A percentile compares a stretch with the other conserved stretches of the same genome.
Conservation (phyloP, 495 filamentous ascomycete genomes). For the Terfezia claveryi region DNA sequence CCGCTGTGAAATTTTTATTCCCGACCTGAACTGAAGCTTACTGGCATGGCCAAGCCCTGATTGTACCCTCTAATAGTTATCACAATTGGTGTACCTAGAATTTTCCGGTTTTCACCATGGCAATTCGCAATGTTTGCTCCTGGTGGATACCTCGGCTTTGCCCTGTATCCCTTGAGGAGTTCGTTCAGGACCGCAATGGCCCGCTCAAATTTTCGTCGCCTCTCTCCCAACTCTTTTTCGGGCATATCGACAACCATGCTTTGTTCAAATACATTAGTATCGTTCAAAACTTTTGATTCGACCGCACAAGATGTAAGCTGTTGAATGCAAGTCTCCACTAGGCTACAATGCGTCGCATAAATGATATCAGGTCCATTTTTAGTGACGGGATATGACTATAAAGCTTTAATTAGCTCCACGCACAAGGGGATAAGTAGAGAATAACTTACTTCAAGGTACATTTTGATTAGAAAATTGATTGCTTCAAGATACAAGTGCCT, state of each 20-base stretch:
- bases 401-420: neutral
- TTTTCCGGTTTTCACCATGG: conserved; percentile 4
- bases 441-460: conserved; percentile 40
- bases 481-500: conserved; percentile 41
- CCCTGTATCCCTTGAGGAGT: conserved; percentile 31
- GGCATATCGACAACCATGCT: neutral
- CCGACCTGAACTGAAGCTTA: neutral
- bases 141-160: conserved; percentile 29
- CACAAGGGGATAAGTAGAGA: neutral
- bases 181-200: conserved; percentile 30
- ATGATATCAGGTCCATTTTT: neutral
- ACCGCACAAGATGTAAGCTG: neutral
- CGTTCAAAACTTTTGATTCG: neutral
- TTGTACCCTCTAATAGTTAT: conserved; percentile 7
- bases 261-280: neutral
- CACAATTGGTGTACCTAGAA: conserved; percentile 8
- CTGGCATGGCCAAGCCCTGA: conserved; percentile 9
- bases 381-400: neutral
- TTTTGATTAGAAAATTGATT: conserved; percentile 44
- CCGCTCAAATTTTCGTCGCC: conserved; percentile 20
- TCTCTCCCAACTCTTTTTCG: conserved; percentile 15
- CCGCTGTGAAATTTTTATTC: neutral
- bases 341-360: neutral
- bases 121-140: neutral
- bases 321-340: neutral